Base-by-base conservation (phyloP, 208 protist genomes). In the Leishmania arabica region DNA sequence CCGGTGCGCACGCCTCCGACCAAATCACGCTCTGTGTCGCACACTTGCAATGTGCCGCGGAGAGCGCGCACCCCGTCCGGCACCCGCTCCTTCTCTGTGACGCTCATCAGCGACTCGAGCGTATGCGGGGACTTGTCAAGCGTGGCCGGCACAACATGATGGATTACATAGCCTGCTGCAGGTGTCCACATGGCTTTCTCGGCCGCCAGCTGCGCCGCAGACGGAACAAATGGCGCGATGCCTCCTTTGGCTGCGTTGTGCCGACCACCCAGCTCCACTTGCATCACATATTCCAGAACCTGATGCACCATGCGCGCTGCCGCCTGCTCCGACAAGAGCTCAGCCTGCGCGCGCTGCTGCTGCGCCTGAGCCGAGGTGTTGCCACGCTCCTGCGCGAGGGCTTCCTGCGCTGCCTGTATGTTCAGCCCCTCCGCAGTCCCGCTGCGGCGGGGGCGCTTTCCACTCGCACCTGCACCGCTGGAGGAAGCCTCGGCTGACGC, bases 261-360 rank as follows among this genome's bases (percentile, higher is more conserved):
- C 51, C 87, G 81, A 15, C 93, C 93, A 34, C 91, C 91, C 1
- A 92, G 80, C 65, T 90, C 84, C 31, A 75, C 58, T 45, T 69
- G 68, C 84, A 97, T 84, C 15, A 97, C 88, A 79, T 95, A 93
- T 66, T 91, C 87, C 69, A 96, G 54, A 37, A 96, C 79, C n/a
- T 77, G 85, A 77, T 90, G 81, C 19, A 84, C 86, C 73, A 92
- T 80, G 40, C 83, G 68, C 3, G 85, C 84, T 3, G 85, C 81
- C 4, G 79, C 82, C 70, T 84, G 79, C 76, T 84, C 85, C 0
- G 86, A 85, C 34, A 86, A 77, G n/a, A 84, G 77, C 47, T 80
- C 64, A 2, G 83, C 78, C 42, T 73, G 73, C 51, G 56, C 76
- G n/a, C 76, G 71, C 53, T 81, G 82, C 71, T 84, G 37, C 68